phyloP scores from a whole-genome alignment of 495 filamentous ascomycete species.

The Penicillium coffeae region DNA sequence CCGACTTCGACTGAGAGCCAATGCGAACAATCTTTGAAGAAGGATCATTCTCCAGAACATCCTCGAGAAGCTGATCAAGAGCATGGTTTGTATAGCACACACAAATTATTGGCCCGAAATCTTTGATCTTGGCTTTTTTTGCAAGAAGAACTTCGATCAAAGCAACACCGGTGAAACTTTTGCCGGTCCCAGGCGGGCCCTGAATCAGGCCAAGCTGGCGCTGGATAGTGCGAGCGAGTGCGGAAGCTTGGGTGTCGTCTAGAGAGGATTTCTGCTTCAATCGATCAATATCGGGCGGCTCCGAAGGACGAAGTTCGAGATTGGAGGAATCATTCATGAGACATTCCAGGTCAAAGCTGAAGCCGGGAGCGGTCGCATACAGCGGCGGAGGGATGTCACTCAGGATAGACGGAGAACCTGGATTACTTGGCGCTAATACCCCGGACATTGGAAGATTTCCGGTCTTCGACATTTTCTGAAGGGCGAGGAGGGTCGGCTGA shows the following conservation, averaged over 20 bases:
- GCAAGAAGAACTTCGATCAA: conserved; percentile 5
- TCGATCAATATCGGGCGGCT: conserved; percentile 34
- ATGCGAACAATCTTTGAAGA: conserved; percentile 11
- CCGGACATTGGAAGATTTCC: conserved; percentile 1
- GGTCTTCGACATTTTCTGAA: conserved; percentile 1
- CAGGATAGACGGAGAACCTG: background rate
- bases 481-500: background rate
- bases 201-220: conserved; percentile 34
- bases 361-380: conserved; percentile 49
- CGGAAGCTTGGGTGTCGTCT: conserved; percentile 55
- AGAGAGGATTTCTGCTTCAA: conserved; percentile 46
- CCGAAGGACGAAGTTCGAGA: conserved; percentile 28
- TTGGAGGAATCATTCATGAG: conserved; percentile 34
- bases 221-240: conserved; percentile 54
- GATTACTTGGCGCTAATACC: background rate
- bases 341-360: conserved; percentile 51
- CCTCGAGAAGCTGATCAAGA: conserved; percentile 2
- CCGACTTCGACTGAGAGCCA: conserved; percentile 9
- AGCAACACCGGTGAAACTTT: conserved; percentile 6
- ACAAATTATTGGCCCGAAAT: background rate
- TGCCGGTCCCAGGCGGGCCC: conserved; percentile 14
- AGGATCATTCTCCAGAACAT: background rate
- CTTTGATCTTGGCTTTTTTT: background rate
- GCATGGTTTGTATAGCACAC: conserved; percentile 7
- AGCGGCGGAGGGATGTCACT: conserved; percentile 37